A percentile compares a stretch with the other conserved stretches of the same genome.
Conservation (phyloP, 2,329 filamentous ascomycete genomes). For the Trichoderma sp. region DNA sequence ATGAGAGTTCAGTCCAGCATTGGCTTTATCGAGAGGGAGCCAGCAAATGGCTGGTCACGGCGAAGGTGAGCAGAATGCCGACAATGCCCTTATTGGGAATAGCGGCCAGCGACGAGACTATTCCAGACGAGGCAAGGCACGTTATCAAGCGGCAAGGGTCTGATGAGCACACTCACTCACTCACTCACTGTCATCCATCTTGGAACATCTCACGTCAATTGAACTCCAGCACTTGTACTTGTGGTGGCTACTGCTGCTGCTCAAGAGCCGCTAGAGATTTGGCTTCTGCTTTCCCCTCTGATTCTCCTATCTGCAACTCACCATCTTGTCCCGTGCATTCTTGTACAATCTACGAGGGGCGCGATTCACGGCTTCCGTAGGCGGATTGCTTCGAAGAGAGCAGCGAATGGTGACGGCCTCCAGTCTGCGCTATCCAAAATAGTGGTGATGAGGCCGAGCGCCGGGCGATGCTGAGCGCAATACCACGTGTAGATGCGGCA, state of each 20-base stretch:
- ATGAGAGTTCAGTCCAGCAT: not conserved
- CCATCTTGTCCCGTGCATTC: not conserved
- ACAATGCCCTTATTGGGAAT: not conserved
- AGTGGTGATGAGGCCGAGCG: constrained; percentile 9
- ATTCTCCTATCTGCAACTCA: not conserved
- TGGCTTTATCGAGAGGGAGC: not conserved
- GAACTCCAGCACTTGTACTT: not conserved
- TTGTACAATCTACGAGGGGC: not conserved
- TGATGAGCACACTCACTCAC: not conserved
- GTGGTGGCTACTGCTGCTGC: not conserved
- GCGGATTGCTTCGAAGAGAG: not conserved
- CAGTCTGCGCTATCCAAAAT: not conserved
- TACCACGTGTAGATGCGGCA: not conserved
- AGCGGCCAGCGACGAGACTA: not conserved
- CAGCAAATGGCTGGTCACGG: not conserved
- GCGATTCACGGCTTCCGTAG: not conserved
- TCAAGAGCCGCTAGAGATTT: not conserved
- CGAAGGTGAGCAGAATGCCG: constrained; percentile 1
- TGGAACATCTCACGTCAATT: not conserved
- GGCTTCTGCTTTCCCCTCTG: not conserved
- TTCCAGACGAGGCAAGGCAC: not conserved
- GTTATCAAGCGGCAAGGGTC: not conserved
- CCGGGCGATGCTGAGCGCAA: constrained; percentile 4
- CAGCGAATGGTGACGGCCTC: not conserved
- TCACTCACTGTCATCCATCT: not conserved